Evolutionary conservation across 148 eudicot species (phyloP).

Genomic region (Chenopodium berlandieri): DNA sequence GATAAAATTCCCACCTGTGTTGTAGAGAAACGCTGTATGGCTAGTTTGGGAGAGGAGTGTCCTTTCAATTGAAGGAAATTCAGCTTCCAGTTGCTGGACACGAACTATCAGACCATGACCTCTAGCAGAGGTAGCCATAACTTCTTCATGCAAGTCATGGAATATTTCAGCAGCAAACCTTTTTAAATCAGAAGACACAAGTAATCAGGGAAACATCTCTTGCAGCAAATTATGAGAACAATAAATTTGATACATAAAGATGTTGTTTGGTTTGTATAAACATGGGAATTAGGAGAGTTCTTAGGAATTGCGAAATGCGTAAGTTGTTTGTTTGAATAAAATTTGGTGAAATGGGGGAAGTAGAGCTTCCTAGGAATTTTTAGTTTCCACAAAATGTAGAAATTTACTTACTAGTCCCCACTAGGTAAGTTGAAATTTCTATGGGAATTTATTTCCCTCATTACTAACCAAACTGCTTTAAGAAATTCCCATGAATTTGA

Average conservation of each 20-base stretch:
- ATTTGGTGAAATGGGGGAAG: too few species aligned
- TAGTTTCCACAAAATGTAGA: too few species aligned
- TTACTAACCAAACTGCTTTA: too few species aligned
- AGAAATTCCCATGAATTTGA: too few species aligned
- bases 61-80: conserved; percentile 75
- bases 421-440: too few species aligned
- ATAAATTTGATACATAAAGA: neutral
- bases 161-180: conserved; percentile 99
- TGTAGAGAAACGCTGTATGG: conserved; percentile 70
- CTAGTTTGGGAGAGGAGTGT: conserved; percentile 77
- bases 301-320: too few species aligned
- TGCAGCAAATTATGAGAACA: neutral
- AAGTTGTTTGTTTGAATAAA: too few species aligned
- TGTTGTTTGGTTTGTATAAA: too few species aligned
- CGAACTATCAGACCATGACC: conserved; percentile 78
- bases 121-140: conserved; percentile 83
- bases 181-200: conserved; percentile 27
- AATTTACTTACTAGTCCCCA: too few species aligned
- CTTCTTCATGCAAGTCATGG: conserved; percentile 93
- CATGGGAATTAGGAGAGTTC: too few species aligned
- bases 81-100: conserved; percentile 88
- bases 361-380: too few species aligned
- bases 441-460: too few species aligned
- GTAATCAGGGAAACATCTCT: conserved; percentile 14
- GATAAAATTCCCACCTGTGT: conserved; percentile 48